Evolutionary conservation across 2,329 filamentous ascomycete species (phyloP).

Genomic region (Hypoxylon rubiginosum): DNA sequence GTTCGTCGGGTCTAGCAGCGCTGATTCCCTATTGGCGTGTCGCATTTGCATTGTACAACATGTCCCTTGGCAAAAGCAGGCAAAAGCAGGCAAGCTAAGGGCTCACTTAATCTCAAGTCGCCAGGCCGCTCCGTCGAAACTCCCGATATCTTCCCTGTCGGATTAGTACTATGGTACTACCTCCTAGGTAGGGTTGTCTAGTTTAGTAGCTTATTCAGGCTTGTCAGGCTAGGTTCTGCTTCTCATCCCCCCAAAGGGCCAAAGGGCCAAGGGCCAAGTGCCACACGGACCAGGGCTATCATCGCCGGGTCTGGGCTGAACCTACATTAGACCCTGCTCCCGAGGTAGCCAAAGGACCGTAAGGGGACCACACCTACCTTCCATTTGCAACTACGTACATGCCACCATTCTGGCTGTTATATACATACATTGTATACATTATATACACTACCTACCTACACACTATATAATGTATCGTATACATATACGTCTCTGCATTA

Average conservation of each 20-base stretch:
- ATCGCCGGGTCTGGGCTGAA: conserved; percentile 39
- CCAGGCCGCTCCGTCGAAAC: conserved; percentile 32
- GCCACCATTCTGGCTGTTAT: conserved; percentile 23
- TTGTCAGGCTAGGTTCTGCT: background rate
- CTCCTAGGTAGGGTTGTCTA: background rate
- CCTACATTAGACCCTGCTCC: conserved; percentile 41
- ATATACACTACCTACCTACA: conserved; percentile 7
- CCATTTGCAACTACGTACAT: conserved; percentile 44
- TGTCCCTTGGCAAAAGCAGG: conserved; percentile 34
- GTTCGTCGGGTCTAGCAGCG: background rate
- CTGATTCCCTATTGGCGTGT: conserved; percentile 27
- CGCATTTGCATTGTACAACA: conserved; percentile 31
- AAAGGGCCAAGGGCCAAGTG: conserved; percentile 1
- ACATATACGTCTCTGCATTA: conserved; percentile 9
- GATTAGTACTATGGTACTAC: conserved; percentile 7
- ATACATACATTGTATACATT: conserved; percentile 10
- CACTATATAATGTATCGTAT: conserved; percentile 2
- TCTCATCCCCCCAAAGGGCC: conserved; percentile 12
- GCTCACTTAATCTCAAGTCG: conserved; percentile 34
- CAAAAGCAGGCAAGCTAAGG: conserved; percentile 9
- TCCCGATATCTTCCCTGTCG: conserved; percentile 37
- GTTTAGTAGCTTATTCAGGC: background rate
- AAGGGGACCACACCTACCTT: conserved; percentile 41
- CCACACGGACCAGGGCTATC: conserved; percentile 33
- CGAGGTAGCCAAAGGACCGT: conserved; percentile 23